These are phyloP conservation scores for Inga oerstediana DNA, from an alignment of 306 rosid genomes.

Conservation along the genomic window DNA sequence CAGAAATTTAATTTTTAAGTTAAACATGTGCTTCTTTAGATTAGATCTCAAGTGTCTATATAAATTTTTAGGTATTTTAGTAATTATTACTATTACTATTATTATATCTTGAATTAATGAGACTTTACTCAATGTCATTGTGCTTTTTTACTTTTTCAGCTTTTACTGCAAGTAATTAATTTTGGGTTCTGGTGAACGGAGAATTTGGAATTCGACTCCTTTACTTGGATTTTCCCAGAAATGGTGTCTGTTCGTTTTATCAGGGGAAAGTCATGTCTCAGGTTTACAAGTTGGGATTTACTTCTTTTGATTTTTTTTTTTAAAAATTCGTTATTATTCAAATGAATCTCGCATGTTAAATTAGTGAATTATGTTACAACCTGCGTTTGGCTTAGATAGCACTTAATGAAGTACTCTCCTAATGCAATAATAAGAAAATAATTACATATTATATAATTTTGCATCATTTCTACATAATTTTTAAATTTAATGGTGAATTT, in stretches of 20 bases:
- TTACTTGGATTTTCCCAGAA: slow-evolving; percentile 57
- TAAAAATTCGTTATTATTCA: not conserved
- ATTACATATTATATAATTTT: too few relatives aligned
- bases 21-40: slow-evolving; percentile 9
- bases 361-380: not conserved
- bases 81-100: not conserved
- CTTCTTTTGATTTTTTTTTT: not conserved
- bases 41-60: slow-evolving; percentile 16
- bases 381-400: too few relatives aligned
- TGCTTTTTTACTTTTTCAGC: not conserved
- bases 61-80: not conserved
- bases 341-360: not conserved
- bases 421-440: too few relatives aligned
- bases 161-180: slow-evolving; percentile 39
- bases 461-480: too few relatives aligned
- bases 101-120: not conserved
- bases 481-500: too few relatives aligned
- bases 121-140: not conserved
- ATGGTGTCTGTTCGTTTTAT: slow-evolving; percentile 50
- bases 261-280: slow-evolving; percentile 39
- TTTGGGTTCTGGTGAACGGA: slow-evolving; percentile 35
- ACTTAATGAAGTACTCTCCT: too few relatives aligned
- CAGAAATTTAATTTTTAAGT: slow-evolving; percentile 30
- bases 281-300: not conserved
- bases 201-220: slow-evolving; percentile 28